These are phyloP conservation scores for Theobroma grandiflorum DNA, from an alignment of 441 rosid genomes.

Conservation along the genomic window DNA sequence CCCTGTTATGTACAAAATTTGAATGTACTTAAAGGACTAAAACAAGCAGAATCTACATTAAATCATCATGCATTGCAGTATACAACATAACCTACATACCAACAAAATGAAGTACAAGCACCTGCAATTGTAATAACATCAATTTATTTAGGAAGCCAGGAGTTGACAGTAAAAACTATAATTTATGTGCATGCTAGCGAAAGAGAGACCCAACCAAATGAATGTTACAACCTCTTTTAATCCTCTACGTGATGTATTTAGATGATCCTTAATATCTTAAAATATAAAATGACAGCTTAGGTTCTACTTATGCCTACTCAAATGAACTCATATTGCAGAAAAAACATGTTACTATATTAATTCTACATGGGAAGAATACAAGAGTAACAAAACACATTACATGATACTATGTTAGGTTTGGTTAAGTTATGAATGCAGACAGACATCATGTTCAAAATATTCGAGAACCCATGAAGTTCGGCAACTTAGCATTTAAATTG, in stretches of 20 bases:
- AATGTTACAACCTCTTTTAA: not conserved
- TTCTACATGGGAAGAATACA: not conserved
- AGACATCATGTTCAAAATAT: no score
- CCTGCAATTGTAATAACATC: constrained; percentile 7
- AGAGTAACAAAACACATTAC: not conserved
- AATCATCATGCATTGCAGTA: constrained; percentile 20
- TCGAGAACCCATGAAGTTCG: no score
- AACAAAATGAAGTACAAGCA: constrained; percentile 23
- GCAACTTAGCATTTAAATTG: no score
- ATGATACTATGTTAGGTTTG: not conserved
- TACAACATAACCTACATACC: constrained; percentile 18
- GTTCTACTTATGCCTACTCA: not conserved
- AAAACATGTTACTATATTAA: not conserved
- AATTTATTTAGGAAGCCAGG: constrained; percentile 1
- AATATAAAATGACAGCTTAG: constrained; percentile 6
- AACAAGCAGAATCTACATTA: constrained; percentile 1
- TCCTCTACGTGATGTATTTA: not conserved
- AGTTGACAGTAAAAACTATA: not conserved
- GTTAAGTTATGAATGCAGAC: not conserved
- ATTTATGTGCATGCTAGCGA: constrained; percentile 2
- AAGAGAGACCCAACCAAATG: not conserved
- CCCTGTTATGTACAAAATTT: constrained; percentile 52
- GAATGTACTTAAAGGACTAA: constrained; percentile 3
- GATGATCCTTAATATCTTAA: not conserved
- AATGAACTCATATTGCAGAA: not conserved